A percentile compares a stretch with the other conserved stretches of the same genome.
phyloP scores from a whole-genome alignment of 1,139 yeast species.

The Candida mesenterica region DNA sequence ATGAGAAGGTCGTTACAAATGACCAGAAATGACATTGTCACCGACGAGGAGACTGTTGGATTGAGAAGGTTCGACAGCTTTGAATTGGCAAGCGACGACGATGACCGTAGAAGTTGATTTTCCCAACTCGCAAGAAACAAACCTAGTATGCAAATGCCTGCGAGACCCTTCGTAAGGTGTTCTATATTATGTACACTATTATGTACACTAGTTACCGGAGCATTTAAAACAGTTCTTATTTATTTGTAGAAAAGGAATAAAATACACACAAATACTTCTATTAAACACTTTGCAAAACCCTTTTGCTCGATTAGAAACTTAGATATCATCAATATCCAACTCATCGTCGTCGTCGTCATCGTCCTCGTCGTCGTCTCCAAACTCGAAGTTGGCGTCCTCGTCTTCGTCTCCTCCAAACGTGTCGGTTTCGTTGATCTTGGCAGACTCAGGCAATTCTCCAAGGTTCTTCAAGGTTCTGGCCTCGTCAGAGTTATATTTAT shows the following conservation, averaged over 20 bases:
- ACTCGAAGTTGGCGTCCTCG: conserved; percentile 97
- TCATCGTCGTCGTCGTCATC: conserved; percentile 64
- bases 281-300: conserved; percentile 2
- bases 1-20: conserved; percentile 67
- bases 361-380: conserved; percentile 88
- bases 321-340: conserved; percentile 85
- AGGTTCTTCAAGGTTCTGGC: conserved; percentile 94
- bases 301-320: conserved; percentile 14
- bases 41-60: conserved; percentile 54
- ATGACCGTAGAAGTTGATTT: conserved; percentile 8
- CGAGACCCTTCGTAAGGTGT: too few species aligned
- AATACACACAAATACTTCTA: conserved; percentile 9
- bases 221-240: conserved; percentile 1
- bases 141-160: too few species aligned
- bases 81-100: conserved; percentile 51
- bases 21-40: conserved; percentile 45
- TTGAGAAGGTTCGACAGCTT: conserved; percentile 63
- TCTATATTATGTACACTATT: too few species aligned
- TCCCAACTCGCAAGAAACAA: too few species aligned
- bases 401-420: conserved; percentile 96
- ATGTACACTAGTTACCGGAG: conserved; percentile 1
- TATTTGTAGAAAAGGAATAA: conserved; percentile 2
- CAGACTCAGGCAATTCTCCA: conserved; percentile 96
- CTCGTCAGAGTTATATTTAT: conserved; percentile 95
- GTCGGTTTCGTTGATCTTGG: conserved; percentile 96